Evolutionary conservation across 345 rosid genomes (phyloP), one percentile per base, ranked within the genome.

Genomic region (Gossypium arboreum): DNA sequence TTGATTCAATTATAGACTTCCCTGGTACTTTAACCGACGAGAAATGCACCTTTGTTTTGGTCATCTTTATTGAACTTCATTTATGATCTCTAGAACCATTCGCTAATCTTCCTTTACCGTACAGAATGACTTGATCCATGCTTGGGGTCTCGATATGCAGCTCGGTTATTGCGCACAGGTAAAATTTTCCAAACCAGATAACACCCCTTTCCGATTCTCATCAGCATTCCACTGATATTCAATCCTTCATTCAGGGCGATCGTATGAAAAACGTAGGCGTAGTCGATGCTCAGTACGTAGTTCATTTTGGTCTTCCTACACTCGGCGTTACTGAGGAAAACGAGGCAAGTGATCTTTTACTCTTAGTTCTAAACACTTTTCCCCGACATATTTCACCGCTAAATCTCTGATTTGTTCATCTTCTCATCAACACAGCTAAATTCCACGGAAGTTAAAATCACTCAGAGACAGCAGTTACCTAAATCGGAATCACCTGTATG

Each of bases 121-220:
- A 51, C 88, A 94, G 97, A 94, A 92, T 76, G 97, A 92, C 81
- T 84, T 94, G 88, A 90, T 92, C 79, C 98, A 92, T 43, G 95
- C 97, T 0, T 94, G 98, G 98, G 98, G 98, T 64, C 80, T 94
- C 39, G 98, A 94, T 81, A 80, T 75, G 78, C 91, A 86, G 79
- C 97, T 92, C 2, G 97, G 98, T 52, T 92, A 92, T 78, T 94
- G 98, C 58, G 94, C 95, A 47, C 95, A 91, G 78, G 98, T 94
- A 82, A 76, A 34, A 79, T 76, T 79, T 78, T 52, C 2, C 2
- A 7, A 48, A 56, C 47, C 55, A 47, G 18, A 22, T 47, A 8
- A 27, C 41, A 29, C 24, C 2, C 15, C n/a, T 64, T 48, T 68
- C 27, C 61, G 12, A 48, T 73, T 74, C 68, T 45, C 18, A 34